phyloP scores from a whole-genome alignment of 2,329 filamentous ascomycete species.

The Sporothrix dimorphospora region DNA sequence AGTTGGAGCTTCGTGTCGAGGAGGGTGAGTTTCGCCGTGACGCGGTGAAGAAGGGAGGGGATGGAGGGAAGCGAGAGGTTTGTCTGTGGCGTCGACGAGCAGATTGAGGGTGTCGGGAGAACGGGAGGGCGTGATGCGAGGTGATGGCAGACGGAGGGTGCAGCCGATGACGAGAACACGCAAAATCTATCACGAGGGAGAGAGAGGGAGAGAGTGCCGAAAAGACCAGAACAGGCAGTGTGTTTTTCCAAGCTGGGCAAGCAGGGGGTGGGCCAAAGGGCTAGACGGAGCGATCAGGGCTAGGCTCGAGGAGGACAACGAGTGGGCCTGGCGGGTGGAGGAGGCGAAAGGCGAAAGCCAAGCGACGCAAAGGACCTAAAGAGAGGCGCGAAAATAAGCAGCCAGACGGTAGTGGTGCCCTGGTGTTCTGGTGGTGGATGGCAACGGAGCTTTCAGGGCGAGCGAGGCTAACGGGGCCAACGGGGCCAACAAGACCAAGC shows the following conservation, averaged over 20 bases:
- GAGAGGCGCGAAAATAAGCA: conserved; percentile 22
- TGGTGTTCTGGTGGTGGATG: neutral
- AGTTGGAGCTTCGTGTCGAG: neutral
- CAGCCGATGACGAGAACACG: conserved; percentile 23
- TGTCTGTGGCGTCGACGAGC: neutral
- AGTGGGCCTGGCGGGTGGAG: conserved; percentile 16
- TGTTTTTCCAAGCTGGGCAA: conserved; percentile 29
- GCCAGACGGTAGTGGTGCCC: neutral
- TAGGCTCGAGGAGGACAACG: conserved; percentile 7
- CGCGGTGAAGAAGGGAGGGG: conserved; percentile 1
- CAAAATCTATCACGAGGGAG: conserved; percentile 19
- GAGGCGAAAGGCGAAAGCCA: conserved; percentile 15
- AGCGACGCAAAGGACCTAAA: neutral
- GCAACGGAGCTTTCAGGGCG: neutral
- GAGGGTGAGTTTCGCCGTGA: neutral
- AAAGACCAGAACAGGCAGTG: conserved; percentile 27
- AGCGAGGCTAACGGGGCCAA: neutral
- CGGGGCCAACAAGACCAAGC: neutral
- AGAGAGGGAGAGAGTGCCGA: conserved; percentile 6
- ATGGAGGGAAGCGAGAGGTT: neutral
- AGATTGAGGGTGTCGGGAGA: neutral
- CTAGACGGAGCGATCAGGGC: neutral
- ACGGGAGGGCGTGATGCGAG: conserved; percentile 4
- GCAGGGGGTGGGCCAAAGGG: conserved; percentile 19
- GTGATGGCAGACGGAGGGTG: neutral